Percentiles rank a stretch among this genome's conserved stretches.
Evolutionary conservation across 257 asterid genomes (phyloP).

Genomic region (Nicotiana tomentosiformis): DNA sequence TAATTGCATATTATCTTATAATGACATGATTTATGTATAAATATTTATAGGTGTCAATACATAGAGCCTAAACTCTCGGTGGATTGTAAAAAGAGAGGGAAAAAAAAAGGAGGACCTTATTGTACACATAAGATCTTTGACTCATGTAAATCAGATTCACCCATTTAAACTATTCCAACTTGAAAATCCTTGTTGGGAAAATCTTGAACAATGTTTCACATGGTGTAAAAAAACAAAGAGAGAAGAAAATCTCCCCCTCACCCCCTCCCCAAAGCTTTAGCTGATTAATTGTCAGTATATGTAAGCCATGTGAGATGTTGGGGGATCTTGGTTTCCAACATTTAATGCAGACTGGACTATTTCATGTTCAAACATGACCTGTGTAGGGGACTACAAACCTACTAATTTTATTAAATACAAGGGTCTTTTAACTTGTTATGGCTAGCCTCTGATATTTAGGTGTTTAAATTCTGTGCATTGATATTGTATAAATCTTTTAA

Average conservation of each 20-base stretch:
- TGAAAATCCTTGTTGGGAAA: slow-evolving; percentile 4
- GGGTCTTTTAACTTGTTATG: slow-evolving; percentile 13
- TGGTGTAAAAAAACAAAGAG: not conserved
- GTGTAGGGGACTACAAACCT: slow-evolving; percentile 36
- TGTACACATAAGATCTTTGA: slow-evolving; percentile 34
- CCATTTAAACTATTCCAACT: slow-evolving; percentile 12
- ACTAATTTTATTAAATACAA: not conserved
- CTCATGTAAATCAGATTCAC: slow-evolving; percentile 25
- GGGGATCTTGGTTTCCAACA: slow-evolving; percentile 29
- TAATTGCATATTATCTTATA: too few relatives aligned
- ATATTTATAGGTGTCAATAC: too few relatives aligned
- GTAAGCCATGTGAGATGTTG: slow-evolving; percentile 62
- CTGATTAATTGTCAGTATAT: slow-evolving; percentile 24
- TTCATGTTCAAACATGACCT: slow-evolving; percentile 40
- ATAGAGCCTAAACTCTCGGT: not conserved
- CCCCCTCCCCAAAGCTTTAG: not conserved
- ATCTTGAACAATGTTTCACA: slow-evolving; percentile 4
- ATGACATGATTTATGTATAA: too few relatives aligned
- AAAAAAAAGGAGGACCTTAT: not conserved
- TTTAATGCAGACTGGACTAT: slow-evolving; percentile 43
- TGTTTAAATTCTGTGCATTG: not conserved
- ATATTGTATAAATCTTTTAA: too few relatives aligned
- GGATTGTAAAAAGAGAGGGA: not conserved
- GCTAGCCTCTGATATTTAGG: slow-evolving; percentile 18
- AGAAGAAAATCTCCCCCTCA: not conserved